These are phyloP conservation scores for Alloascoidea africana DNA, from an alignment of 805 yeast genomes.

Conservation along the genomic window DNA sequence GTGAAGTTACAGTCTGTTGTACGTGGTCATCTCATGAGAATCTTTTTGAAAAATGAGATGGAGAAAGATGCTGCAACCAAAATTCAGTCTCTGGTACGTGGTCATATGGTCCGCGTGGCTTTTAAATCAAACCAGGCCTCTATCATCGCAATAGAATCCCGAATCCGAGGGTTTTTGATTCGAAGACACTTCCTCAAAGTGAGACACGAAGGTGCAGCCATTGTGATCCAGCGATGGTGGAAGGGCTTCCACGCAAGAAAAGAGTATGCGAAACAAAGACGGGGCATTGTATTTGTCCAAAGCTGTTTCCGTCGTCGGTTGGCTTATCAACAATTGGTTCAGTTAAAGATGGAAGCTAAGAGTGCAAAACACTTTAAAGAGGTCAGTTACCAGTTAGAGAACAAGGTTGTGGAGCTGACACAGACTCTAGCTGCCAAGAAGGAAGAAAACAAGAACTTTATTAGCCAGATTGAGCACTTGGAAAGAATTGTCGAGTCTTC, in stretches of 20 bases:
- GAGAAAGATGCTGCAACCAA: constrained; percentile 2
- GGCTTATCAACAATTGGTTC: constrained; percentile 51
- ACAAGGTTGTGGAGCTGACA: constrained; percentile 93
- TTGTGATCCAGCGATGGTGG: constrained; percentile 54
- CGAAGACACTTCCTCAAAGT: constrained; percentile 35
- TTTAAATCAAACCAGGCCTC: constrained; percentile 20
- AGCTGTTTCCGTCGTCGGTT: constrained; percentile 59
- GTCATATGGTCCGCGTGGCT: constrained; percentile 24
- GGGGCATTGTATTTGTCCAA: constrained; percentile 59
- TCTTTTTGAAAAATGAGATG: not conserved
- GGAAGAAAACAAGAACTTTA: constrained; percentile 54
- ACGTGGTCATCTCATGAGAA: constrained; percentile 18
- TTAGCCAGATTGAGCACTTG: not conserved
- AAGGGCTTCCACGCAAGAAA: constrained; percentile 56
- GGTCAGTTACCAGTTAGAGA: constrained; percentile 85
- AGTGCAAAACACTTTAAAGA: constrained; percentile 83
- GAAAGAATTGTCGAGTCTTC: not conserved
- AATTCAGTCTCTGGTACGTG: constrained; percentile 39
- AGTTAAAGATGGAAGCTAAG: constrained; percentile 74
- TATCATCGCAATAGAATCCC: constrained; percentile 27
- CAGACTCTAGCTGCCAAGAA: constrained; percentile 68
- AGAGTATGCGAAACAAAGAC: constrained; percentile 27
- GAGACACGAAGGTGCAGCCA: constrained; percentile 49
- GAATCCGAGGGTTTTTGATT: constrained; percentile 34
- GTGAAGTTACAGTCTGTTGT: constrained; percentile 40